These are phyloP conservation scores for Colletotrichum sansevieriae DNA, from an alignment of 2,329 filamentous ascomycete genomes.

Conservation along the genomic window DNA sequence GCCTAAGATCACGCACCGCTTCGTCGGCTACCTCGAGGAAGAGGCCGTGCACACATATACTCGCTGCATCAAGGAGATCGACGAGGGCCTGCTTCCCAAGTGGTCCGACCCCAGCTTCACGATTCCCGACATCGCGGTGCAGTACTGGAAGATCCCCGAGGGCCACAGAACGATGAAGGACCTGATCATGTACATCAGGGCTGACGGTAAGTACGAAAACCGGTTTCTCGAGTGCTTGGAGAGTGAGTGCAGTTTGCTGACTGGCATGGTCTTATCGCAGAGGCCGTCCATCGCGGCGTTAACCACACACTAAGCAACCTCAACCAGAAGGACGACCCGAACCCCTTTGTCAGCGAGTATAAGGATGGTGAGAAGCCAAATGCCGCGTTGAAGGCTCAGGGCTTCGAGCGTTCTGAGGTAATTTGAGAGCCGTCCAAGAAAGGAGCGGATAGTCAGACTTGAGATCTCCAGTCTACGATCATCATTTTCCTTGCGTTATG, in stretches of 20 bases:
- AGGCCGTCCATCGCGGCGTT: conserved; percentile 91
- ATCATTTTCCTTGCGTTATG: conserved; percentile 8
- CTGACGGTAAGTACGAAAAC: conserved; percentile 62
- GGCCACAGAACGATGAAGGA: conserved; percentile 86
- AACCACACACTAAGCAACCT: conserved; percentile 96
- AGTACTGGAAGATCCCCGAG: conserved; percentile 96
- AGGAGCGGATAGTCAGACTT: neutral
- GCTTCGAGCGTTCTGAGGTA: conserved; percentile 88
- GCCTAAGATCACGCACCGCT: conserved; percentile 90
- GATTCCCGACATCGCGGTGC: conserved; percentile 89
- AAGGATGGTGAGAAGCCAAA: conserved; percentile 79
- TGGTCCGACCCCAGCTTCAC: conserved; percentile 79
- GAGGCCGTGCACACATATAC: conserved; percentile 98
- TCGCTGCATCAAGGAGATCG: conserved; percentile 87
- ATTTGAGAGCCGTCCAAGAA: conserved; percentile 57
- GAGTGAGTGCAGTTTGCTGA: neutral
- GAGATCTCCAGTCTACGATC: neutral
- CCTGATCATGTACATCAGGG: conserved; percentile 87
- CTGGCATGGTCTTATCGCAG: conserved; percentile 53
- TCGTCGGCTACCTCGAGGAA: conserved; percentile 97
- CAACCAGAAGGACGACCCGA: conserved; percentile 86
- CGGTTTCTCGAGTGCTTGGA: neutral
- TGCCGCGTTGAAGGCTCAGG: conserved; percentile 72
- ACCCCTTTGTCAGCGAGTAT: conserved; percentile 90
- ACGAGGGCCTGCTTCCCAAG: conserved; percentile 83